Percentiles rank a stretch among this genome's conserved stretches.
Conservation (phyloP, 2,329 filamentous ascomycete genomes). For the Torrubiella hemipterigena region DNA sequence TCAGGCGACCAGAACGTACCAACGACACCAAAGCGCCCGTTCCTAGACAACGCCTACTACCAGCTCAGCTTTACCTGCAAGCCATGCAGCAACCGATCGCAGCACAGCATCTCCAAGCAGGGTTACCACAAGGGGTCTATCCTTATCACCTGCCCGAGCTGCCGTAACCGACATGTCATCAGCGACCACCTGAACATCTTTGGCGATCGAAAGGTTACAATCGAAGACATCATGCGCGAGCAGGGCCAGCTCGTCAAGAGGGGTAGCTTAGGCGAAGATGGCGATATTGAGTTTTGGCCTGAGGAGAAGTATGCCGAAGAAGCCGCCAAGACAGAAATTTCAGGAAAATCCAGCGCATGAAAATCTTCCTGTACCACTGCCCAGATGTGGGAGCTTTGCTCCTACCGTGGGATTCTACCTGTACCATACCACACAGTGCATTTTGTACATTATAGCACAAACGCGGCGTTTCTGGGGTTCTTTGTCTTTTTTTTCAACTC, state of each 20-base stretch:
- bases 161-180: constrained; percentile 82
- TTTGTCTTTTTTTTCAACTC: too few relatives aligned
- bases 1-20: constrained; percentile 7
- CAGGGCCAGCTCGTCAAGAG: constrained; percentile 64
- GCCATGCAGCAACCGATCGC: constrained; percentile 68
- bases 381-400: too few relatives aligned
- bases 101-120: constrained; percentile 81
- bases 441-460: too few relatives aligned
- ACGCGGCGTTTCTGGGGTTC: too few relatives aligned
- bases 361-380: too few relatives aligned
- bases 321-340: constrained; percentile 11
- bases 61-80: constrained; percentile 87
- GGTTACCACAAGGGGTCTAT: constrained; percentile 88
- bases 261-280: constrained; percentile 59
- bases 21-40: constrained; percentile 17
- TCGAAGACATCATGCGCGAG: constrained; percentile 67
- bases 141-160: constrained; percentile 77
- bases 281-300: constrained; percentile 89
- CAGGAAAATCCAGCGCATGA: constrained; percentile 9
- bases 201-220: constrained; percentile 53
- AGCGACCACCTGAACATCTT: constrained; percentile 78
- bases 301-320: constrained; percentile 36
- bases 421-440: too few relatives aligned
- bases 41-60: constrained; percentile 54
- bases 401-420: too few relatives aligned